These are phyloP conservation scores for Podila horticola DNA, from an alignment of 192 early-diverging fungal genomes.

Conservation along the genomic window DNA sequence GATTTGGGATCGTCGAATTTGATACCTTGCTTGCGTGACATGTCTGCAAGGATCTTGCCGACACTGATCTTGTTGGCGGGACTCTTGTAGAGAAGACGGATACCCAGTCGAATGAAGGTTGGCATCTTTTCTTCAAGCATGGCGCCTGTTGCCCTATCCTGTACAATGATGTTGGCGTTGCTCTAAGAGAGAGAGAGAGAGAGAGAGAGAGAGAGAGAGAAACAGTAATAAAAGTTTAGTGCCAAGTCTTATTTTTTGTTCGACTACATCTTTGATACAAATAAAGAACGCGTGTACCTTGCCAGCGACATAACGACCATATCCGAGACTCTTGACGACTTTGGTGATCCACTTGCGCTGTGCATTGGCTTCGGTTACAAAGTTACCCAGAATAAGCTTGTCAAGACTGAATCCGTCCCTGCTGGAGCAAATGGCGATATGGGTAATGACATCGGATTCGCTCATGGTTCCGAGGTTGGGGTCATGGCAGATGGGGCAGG, in stretches of 20 bases:
- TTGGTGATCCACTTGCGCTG: slow-evolving; percentile 76
- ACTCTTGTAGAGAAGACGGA: slow-evolving; percentile 81
- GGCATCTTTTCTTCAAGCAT: slow-evolving; percentile 83
- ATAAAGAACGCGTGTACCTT: slow-evolving; percentile 21
- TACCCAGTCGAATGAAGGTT: slow-evolving; percentile 79
- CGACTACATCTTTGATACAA: not conserved
- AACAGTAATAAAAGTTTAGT: not conserved
- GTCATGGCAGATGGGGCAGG: slow-evolving; percentile 78
- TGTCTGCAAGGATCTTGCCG: slow-evolving; percentile 58
- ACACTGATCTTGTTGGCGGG: slow-evolving; percentile 55
- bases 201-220: not conserved
- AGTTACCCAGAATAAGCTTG: slow-evolving; percentile 77
- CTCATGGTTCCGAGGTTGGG: slow-evolving; percentile 57
- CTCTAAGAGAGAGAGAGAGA: slow-evolving; percentile 36
- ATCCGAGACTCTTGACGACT: slow-evolving; percentile 71
- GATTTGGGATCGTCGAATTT: slow-evolving; percentile 75
- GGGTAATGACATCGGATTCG: slow-evolving; percentile 80
- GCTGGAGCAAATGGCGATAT: slow-evolving; percentile 78
- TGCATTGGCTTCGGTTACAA: slow-evolving; percentile 80
- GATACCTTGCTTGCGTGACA: slow-evolving; percentile 73
- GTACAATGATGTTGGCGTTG: slow-evolving; percentile 81
- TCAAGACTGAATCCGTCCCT: slow-evolving; percentile 75
- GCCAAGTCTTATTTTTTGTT: not conserved
- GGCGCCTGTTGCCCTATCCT: slow-evolving; percentile 74
- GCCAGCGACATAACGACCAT: slow-evolving; percentile 67